Percentiles rank a stretch among this genome's conserved stretches.
Conservation (phyloP, 257 asterid species). For the Petunia axillaris region DNA sequence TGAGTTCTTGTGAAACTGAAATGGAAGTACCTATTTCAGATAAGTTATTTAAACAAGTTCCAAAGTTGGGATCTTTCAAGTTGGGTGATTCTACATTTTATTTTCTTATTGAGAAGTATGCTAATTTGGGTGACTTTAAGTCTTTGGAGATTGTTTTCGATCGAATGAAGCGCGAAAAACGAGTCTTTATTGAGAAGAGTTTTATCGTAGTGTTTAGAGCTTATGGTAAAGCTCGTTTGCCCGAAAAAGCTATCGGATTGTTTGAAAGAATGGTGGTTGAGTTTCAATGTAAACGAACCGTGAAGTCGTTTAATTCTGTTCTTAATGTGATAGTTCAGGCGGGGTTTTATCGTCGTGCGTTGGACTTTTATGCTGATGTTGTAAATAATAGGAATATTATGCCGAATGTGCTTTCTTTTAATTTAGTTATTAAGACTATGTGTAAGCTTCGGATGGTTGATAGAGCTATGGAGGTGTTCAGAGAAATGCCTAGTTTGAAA, state of each 20-base stretch:
- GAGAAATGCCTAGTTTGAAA: conserved; percentile 62
- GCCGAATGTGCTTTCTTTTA: conserved; percentile 75
- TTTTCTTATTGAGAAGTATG: conserved; percentile 70
- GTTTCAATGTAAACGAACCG: conserved; percentile 72
- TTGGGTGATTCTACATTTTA: conserved; percentile 86
- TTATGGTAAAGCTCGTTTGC: conserved; percentile 66
- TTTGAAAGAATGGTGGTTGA: conserved; percentile 75
- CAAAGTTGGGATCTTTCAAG: conserved; percentile 63
- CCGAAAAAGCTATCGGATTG: conserved; percentile 63
- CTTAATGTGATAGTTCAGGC: conserved; percentile 73
- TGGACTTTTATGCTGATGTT: conserved; percentile 67
- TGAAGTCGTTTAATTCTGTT: conserved; percentile 83
- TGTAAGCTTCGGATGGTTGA: conserved; percentile 62
- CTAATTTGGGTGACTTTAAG: conserved; percentile 61
- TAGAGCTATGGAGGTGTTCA: conserved; percentile 63
- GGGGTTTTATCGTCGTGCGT: conserved; percentile 56
- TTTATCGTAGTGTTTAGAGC: conserved; percentile 75
- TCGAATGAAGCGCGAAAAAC: conserved; percentile 69
- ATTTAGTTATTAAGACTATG: conserved; percentile 74
- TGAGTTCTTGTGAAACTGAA: conserved; percentile 28
- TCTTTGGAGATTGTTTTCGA: conserved; percentile 67
- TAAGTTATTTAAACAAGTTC: conserved; percentile 52
- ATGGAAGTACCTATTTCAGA: conserved; percentile 54
- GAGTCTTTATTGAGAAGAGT: conserved; percentile 69
- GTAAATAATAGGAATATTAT: conserved; percentile 41